These are phyloP conservation scores for Elsinoe necatrix DNA, from an alignment of 2,329 filamentous ascomycete species.

Conservation along the genomic window DNA sequence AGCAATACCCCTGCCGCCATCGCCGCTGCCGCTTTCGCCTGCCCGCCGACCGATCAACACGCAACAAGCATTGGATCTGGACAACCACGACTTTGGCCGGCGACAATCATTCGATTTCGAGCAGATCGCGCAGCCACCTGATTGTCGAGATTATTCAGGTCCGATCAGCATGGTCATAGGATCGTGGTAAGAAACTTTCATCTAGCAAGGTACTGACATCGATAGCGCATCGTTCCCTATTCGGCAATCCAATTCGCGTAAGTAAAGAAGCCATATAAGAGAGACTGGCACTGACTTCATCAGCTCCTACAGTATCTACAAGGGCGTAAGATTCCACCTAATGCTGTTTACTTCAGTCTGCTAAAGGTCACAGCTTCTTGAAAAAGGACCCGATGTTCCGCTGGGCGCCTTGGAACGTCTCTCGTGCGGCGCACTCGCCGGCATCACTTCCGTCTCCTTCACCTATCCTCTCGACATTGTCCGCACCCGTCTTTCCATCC, in stretches of 20 bases:
- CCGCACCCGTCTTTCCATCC: constrained; percentile 87
- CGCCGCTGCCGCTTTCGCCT: neutral
- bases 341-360: neutral
- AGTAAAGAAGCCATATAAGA: neutral
- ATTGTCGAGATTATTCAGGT: neutral
- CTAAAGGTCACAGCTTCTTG: constrained; percentile 53
- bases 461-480: constrained; percentile 98
- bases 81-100: too few species aligned
- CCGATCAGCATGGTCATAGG: neutral
- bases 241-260: constrained; percentile 85
- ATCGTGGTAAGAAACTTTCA: neutral
- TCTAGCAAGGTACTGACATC: neutral
- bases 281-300: neutral
- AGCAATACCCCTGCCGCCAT: neutral
- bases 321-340: constrained; percentile 54
- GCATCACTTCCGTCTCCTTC: constrained; percentile 87
- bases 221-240: constrained; percentile 79
- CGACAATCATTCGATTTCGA: too few species aligned
- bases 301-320: constrained; percentile 92
- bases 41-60: neutral
- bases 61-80: neutral
- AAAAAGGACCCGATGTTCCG: constrained; percentile 63
- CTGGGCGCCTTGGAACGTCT: constrained; percentile 67
- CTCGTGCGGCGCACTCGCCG: constrained; percentile 81
- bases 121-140: neutral